Evolutionary conservation across 192 early-diverging fungal genomes (phyloP), one percentile per base, ranked within the genome.

Genomic region (Coemansia biformis): DNA sequence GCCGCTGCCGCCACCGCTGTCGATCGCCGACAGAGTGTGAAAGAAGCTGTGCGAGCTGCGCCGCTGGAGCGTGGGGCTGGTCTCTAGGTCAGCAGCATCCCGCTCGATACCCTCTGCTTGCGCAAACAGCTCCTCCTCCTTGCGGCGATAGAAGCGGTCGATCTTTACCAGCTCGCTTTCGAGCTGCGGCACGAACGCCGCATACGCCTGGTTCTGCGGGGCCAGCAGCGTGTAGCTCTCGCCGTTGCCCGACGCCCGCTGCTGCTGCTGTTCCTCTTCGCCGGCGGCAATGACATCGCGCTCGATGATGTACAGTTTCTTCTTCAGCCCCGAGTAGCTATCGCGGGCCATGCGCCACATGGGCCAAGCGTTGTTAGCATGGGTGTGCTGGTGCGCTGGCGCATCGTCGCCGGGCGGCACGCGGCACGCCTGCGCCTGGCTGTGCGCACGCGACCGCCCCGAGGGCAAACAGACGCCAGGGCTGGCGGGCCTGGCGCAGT

Each of bases 91-190:
- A 16, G 31, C 29, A 14, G 55, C 24, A 19, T 74, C 70, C 1
- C 39, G 31, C 34, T 74, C 70, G 7, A 95, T 43, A 0, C 54
- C 72, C 12, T 87, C 70, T n/a, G 89, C 78, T 49, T 86, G 77
- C 24, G 63, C 55, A 48, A 84, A 77, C 16, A 93, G 73, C 60
- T 91, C 88, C 0, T 72, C 74, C 52, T 95, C 91, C 57, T 93
- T 92, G 42, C 79, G 79, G 14, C 65, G 55, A 67, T 97, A 97
- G 51, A 95, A 95, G 24, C 61, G 59, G 29, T 78, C 77, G 48
- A 97, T 90, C 58, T 90, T 90, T 43, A 79, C 77, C 26, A 97
- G 79, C 45, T 94, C 88, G 45, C 79, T 80, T 57, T 95, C 89
- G 8, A 97, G 79, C 2, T 87, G 79, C 7, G 79, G 77, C 13